Base-by-base conservation (phyloP, 768 basidiomycete genomes). In the Piloderma croceum region DNA sequence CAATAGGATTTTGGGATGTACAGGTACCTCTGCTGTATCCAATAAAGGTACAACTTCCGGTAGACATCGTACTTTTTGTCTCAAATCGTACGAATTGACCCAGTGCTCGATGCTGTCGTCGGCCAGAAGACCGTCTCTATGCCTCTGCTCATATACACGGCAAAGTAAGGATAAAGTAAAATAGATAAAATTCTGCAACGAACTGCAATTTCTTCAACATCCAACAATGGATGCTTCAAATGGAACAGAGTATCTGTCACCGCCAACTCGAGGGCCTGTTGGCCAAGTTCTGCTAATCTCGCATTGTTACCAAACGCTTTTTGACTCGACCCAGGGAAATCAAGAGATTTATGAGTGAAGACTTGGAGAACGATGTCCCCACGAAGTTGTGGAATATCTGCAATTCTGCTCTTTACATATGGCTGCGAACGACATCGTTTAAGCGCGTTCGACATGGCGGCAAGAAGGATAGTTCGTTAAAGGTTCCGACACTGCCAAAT, bases 311-410 rank as follows among this genome's bases (percentile, higher is more conserved):
- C 63, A 53, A 68, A 72, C 20, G 64, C 62, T 24, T 65, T 66
- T 45, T 52, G 63, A 48, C 31, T 58, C 59, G 48, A 61, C 27
- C 49, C 47, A 46, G 50, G 59, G 52, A 56, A 69, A 37, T 76
- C 69, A 36, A 87, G 66, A 15, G 82, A 82, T 50, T 61, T 70
- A 54, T 88, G 84, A 10, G 81, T 84, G 50, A 74, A 85, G 38
- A 84, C 78, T 49, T 82, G 74, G 38, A 87, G 71, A 48, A 79
- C 63, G 25, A 77, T 62, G 37, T 81, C 75, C 41, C 67, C 69
- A 22, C 10, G 9, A 9, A 29, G 27, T 9, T 9, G 15, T 29
- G 27, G 27, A 29, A 29, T n/a, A n/a, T n/a, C n/a, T n/a, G n/a
- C n/a, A n/a, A n/a, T n/a, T n/a, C n/a, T n/a, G n/a, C n/a, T n/a